Conservation (phyloP, 2,329 filamentous ascomycete species). For the Teratosphaeria gauchensis region DNA sequence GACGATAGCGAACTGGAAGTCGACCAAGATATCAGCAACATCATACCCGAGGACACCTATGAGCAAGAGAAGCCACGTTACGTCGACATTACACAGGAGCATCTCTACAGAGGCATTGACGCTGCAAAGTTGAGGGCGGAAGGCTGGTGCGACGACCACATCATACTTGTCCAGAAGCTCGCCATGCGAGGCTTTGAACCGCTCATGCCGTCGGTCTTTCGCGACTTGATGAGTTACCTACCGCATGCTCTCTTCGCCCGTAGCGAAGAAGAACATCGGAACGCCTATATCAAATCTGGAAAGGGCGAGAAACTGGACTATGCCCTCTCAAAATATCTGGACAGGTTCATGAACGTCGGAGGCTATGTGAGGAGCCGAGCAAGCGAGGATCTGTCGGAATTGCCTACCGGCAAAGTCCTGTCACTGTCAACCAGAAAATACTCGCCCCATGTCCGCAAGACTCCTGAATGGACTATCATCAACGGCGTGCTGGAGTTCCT, state of each 20-base stretch:
- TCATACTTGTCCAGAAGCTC: conserved; percentile 44
- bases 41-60: conserved; percentile 13
- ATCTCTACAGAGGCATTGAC: conserved; percentile 14
- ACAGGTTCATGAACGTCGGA: conserved; percentile 41
- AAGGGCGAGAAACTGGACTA: conserved; percentile 31
- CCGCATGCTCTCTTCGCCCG: conserved; percentile 44
- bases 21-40: conserved; percentile 1
- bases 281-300: conserved; percentile 37
- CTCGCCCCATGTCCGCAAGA: neutral
- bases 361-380: conserved; percentile 39
- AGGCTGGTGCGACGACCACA: conserved; percentile 44
- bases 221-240: conserved; percentile 44
- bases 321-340: conserved; percentile 43
- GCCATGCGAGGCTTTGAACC: conserved; percentile 48
- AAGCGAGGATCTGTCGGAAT: conserved; percentile 10
- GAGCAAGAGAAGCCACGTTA: conserved; percentile 9
- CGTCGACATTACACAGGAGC: conserved; percentile 14
- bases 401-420: neutral
- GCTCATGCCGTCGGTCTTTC: conserved; percentile 43
- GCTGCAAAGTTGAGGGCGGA: conserved; percentile 14
- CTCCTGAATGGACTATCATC: conserved; percentile 5
- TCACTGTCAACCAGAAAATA: neutral
- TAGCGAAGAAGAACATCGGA: conserved; percentile 19
- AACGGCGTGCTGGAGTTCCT: conserved; percentile 10
- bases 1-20: neutral